Conservation (phyloP, 768 basidiomycete species). For the Cystobasidium tubakii region DNA sequence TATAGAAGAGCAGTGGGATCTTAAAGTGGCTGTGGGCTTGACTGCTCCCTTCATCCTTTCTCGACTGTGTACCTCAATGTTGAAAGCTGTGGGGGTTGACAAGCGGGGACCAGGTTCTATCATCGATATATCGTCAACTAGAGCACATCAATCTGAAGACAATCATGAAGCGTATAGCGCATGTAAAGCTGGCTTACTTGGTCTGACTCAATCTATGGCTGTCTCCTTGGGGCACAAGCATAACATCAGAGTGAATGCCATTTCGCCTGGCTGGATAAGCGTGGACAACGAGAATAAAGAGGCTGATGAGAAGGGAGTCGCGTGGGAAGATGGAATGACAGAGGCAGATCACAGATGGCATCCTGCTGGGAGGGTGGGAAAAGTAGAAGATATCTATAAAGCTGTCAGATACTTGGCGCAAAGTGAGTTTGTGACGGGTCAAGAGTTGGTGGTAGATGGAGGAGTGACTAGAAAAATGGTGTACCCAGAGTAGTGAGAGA, state of each 20-base stretch:
- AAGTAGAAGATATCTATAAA: slow-evolving; percentile 23
- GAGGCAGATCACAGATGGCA: slow-evolving; percentile 13
- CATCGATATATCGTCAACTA: slow-evolving; percentile 31
- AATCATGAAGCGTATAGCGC: slow-evolving; percentile 29
- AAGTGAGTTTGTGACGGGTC: slow-evolving; percentile 29
- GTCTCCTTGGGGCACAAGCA: slow-evolving; percentile 25
- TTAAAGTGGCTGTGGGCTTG: background rate
- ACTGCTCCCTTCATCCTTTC: slow-evolving; percentile 20
- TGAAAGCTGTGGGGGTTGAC: background rate
- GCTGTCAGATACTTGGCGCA: slow-evolving; percentile 1
- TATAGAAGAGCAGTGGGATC: slow-evolving; percentile 18
- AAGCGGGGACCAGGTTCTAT: slow-evolving; percentile 15
- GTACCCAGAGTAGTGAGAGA: slow-evolving; percentile 13
- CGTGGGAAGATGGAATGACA: slow-evolving; percentile 26
- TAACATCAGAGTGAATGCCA: slow-evolving; percentile 33
- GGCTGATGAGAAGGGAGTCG: background rate
- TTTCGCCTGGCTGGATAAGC: slow-evolving; percentile 31
- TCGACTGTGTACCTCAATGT: background rate
- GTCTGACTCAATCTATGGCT: slow-evolving; percentile 21
- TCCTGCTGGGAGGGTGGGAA: slow-evolving; percentile 24
- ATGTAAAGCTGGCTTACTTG: slow-evolving; percentile 26
- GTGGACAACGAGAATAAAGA: slow-evolving; percentile 26
- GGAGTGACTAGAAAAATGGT: slow-evolving; percentile 33
- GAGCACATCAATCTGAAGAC: slow-evolving; percentile 25
- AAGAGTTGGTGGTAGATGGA: slow-evolving; percentile 29